A percentile compares a stretch with the other conserved stretches of the same genome.
Evolutionary conservation across 371 early-diverging fungal species (phyloP).

Genomic region (Mucor indicus): DNA sequence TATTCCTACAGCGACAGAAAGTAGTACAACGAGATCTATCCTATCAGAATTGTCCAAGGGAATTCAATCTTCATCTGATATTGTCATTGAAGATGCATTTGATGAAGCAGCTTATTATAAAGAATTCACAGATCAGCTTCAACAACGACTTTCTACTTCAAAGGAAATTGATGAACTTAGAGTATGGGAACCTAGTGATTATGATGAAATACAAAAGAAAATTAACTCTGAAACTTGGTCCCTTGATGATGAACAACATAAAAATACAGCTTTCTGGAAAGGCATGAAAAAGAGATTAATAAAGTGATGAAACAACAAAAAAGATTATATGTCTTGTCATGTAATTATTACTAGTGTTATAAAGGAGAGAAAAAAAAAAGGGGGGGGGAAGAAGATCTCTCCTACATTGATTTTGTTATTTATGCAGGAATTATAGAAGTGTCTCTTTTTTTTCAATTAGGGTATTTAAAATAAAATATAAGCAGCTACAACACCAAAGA

Average conservation of each 20-base stretch:
- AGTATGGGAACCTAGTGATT: conserved; percentile 25
- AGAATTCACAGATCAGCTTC: conserved; percentile 26
- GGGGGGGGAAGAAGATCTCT: neutral
- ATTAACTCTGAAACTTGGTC: conserved; percentile 14
- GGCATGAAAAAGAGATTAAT: conserved; percentile 33
- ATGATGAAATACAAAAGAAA: conserved; percentile 19
- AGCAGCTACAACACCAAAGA: conserved; percentile 12
- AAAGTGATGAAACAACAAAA: conserved; percentile 4
- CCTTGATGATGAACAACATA: neutral
- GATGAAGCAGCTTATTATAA: conserved; percentile 19
- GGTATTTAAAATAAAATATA: conserved; percentile 19
- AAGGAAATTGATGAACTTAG: conserved; percentile 27
- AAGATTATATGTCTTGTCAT: neutral
- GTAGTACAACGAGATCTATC: neutral
- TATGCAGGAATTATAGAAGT: neutral
- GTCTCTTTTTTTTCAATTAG: conserved; percentile 1
- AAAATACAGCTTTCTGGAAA: conserved; percentile 29
- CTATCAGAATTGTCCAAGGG: conserved; percentile 5
- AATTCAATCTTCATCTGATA: neutral
- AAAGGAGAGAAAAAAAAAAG: neutral
- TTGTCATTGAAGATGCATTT: conserved; percentile 7
- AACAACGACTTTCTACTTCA: conserved; percentile 19
- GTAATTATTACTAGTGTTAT: too few species aligned
- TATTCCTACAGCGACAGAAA: conserved; percentile 5
- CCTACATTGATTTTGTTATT: neutral